These are phyloP conservation scores for Leishmania amazonensis DNA, from an alignment of 208 protist genomes.

Conservation along the genomic window DNA sequence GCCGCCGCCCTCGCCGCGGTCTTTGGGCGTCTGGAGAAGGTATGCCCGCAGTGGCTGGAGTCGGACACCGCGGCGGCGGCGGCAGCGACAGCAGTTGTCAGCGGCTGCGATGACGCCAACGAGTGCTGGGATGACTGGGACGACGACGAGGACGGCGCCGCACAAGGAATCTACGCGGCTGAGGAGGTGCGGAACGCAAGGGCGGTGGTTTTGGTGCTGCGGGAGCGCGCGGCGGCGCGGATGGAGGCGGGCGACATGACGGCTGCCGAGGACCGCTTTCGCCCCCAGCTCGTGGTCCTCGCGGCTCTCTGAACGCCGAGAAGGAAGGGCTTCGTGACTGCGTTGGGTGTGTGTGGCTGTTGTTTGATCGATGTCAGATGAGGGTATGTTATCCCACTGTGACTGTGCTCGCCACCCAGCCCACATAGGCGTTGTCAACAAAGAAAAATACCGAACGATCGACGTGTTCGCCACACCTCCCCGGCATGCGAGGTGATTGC, in stretches of 20 bases:
- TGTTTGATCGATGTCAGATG: background rate
- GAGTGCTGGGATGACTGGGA: slow-evolving; percentile 20
- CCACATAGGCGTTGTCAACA: background rate
- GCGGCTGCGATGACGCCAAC: slow-evolving; percentile 10
- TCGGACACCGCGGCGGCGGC: background rate
- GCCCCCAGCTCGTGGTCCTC: slow-evolving; percentile 17
- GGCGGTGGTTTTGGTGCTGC: slow-evolving; percentile 29
- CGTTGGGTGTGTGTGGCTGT: background rate
- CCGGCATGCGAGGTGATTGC: background rate
- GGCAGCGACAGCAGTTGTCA: background rate
- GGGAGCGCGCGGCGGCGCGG: slow-evolving; percentile 11
- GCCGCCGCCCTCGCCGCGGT: slow-evolving; percentile 24
- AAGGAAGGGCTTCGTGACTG: background rate
- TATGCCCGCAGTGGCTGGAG: slow-evolving; percentile 33
- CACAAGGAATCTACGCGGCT: slow-evolving; percentile 37
- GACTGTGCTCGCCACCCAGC: background rate
- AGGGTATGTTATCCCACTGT: background rate
- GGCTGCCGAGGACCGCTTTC: slow-evolving; percentile 12
- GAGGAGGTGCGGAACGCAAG: slow-evolving; percentile 39
- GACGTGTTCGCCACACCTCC: background rate
- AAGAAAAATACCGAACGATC: background rate
- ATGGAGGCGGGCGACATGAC: background rate
- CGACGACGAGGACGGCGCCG: slow-evolving; percentile 47
- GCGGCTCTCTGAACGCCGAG: background rate
- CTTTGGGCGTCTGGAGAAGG: slow-evolving; percentile 34